These are phyloP conservation scores for Pestalotiopsis sp. DNA, from an alignment of 2,329 filamentous ascomycete species.

Conservation along the genomic window DNA sequence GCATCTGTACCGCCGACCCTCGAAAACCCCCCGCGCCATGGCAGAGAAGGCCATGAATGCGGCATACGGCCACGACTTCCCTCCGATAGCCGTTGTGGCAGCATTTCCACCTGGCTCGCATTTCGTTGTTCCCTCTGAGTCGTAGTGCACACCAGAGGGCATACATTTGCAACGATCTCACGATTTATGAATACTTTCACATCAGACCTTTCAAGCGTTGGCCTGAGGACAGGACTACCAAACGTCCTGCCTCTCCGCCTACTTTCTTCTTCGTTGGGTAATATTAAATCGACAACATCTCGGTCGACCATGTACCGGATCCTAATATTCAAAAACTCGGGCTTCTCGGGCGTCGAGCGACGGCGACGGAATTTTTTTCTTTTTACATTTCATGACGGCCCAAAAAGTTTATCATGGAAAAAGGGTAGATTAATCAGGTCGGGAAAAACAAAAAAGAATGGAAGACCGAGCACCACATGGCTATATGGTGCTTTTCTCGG, in stretches of 20 bases:
- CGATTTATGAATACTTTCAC: slow-evolving; percentile 4
- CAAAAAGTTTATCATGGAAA: slow-evolving; percentile 7
- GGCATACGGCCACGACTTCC: slow-evolving; percentile 21
- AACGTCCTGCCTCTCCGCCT: background rate
- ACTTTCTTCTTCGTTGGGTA: background rate
- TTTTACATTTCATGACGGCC: background rate
- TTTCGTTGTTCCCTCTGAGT: background rate
- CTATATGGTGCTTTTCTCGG: background rate
- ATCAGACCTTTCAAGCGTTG: background rate
- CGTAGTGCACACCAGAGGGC: background rate
- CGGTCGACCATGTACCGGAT: background rate
- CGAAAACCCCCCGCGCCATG: slow-evolving; percentile 8
- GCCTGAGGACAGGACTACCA: background rate
- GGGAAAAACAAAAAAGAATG: background rate
- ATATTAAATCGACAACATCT: background rate
- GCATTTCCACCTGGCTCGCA: slow-evolving; percentile 16
- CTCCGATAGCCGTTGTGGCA: slow-evolving; percentile 23
- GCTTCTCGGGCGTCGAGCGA: background rate
- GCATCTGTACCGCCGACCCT: slow-evolving; percentile 9
- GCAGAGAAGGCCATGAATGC: slow-evolving; percentile 27
- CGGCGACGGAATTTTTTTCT: background rate
- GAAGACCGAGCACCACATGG: background rate
- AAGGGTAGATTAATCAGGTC: background rate
- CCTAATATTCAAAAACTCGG: background rate
- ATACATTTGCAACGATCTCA: background rate